phyloP scores from a whole-genome alignment of 768 basidiomycete genomes.

The Solioccasus polychromus region DNA sequence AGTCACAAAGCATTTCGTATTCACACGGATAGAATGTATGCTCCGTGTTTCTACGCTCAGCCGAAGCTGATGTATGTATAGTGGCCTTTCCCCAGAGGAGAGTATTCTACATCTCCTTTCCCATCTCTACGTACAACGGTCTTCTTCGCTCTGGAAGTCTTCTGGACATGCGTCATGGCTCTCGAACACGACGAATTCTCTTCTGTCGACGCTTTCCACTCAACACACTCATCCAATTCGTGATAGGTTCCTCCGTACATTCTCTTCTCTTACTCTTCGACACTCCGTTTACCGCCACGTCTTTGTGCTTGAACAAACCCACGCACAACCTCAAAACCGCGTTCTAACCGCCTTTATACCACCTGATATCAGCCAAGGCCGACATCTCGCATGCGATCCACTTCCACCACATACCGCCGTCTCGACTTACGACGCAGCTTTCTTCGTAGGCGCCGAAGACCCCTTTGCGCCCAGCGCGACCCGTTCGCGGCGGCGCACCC shows the following conservation, averaged over 20 bases:
- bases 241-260: slow-evolving; percentile 35
- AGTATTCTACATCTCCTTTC: slow-evolving; percentile 74
- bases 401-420: slow-evolving; percentile 66
- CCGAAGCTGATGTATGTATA: slow-evolving; percentile 12
- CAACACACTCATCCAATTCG: slow-evolving; percentile 31
- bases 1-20: slow-evolving; percentile 65
- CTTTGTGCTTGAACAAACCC: slow-evolving; percentile 64
- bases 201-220: slow-evolving; percentile 31
- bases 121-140: slow-evolving; percentile 83
- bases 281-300: slow-evolving; percentile 72
- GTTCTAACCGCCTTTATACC: slow-evolving; percentile 74
- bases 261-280: slow-evolving; percentile 39
- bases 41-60: not conserved
- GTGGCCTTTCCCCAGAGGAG: slow-evolving; percentile 39
- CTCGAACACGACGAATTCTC: slow-evolving; percentile 45
- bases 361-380: slow-evolving; percentile 44
- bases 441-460: slow-evolving; percentile 69
- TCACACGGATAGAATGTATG: slow-evolving; percentile 64
- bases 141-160: slow-evolving; percentile 80
- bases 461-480: slow-evolving; percentile 29
- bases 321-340: slow-evolving; percentile 36
- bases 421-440: slow-evolving; percentile 65
- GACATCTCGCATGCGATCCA: slow-evolving; percentile 79
- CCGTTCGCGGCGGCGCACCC: slow-evolving; percentile 38
- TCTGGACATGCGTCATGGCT: slow-evolving; percentile 66